These are phyloP conservation scores for Chlorella variabilis DNA, from an alignment of 163 green algal genomes.

Conservation along the genomic window DNA sequence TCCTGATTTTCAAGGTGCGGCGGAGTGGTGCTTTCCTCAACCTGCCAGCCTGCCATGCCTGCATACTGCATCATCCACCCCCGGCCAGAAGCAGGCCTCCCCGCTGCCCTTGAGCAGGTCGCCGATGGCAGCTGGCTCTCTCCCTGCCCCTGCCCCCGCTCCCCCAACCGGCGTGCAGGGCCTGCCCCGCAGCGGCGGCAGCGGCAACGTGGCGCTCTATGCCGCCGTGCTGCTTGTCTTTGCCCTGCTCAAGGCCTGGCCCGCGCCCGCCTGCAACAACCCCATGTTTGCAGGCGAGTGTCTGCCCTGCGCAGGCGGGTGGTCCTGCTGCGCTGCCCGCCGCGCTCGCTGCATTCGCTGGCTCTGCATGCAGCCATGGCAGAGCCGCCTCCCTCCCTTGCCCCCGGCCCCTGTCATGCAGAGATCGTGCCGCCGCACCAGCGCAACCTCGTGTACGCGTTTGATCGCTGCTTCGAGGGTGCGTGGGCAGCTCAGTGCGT, in stretches of 20 bases:
- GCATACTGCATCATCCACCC: too few species aligned
- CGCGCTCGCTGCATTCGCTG: background rate
- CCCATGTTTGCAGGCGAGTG: constrained; percentile 22
- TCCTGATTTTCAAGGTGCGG: constrained; percentile 58
- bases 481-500: too few species aligned
- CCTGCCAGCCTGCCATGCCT: too few species aligned
- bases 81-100: too few species aligned
- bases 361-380: background rate
- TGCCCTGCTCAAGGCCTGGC: constrained; percentile 58
- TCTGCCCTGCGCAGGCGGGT: background rate
- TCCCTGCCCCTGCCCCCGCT: too few species aligned
- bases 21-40: too few species aligned
- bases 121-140: too few species aligned
- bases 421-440: constrained; percentile 80
- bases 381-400: background rate
- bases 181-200: constrained; percentile 31
- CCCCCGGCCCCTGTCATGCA: constrained; percentile 39
- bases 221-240: constrained; percentile 38
- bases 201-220: constrained; percentile 39
- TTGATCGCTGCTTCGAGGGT: constrained; percentile 71
- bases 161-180: too few species aligned
- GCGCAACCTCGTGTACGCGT: constrained; percentile 77
- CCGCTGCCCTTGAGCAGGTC: too few species aligned
- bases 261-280: constrained; percentile 51
- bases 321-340: background rate